These are phyloP conservation scores for Bassia scoparia DNA, from an alignment of 148 eudicot genomes.

Conservation along the genomic window DNA sequence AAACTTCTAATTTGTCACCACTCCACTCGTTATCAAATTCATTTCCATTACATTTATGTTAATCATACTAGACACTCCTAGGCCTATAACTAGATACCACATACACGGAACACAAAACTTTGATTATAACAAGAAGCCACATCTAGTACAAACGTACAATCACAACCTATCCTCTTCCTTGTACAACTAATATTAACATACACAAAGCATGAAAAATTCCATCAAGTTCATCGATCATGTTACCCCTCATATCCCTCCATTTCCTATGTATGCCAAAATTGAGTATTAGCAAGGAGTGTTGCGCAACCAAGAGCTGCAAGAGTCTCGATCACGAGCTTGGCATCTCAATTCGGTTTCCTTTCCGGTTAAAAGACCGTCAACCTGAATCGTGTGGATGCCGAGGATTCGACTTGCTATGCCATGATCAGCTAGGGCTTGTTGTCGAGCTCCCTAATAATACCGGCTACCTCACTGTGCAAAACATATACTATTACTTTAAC, in stretches of 20 bases:
- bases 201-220: background rate
- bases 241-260: background rate
- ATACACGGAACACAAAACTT: too few relatives aligned
- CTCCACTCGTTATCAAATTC: too few relatives aligned
- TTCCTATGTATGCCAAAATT: background rate
- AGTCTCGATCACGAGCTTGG: background rate
- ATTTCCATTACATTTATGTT: too few relatives aligned
- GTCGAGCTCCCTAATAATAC: constrained; percentile 6
- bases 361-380: background rate
- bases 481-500: background rate
- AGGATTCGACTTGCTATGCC: constrained; percentile 17
- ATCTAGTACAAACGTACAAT: too few relatives aligned
- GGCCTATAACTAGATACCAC: too few relatives aligned
- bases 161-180: too few relatives aligned
- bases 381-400: background rate
- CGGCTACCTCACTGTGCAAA: background rate
- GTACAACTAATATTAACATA: too few relatives aligned
- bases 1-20: too few relatives aligned
- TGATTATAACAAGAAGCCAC: too few relatives aligned
- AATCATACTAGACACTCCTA: too few relatives aligned
- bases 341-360: constrained; percentile 10
- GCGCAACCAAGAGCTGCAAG: background rate
- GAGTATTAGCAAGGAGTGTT: background rate
- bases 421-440: background rate
- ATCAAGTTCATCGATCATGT: background rate